These are phyloP conservation scores for Ogataea kodamae DNA, from an alignment of 805 yeast genomes.

Conservation along the genomic window DNA sequence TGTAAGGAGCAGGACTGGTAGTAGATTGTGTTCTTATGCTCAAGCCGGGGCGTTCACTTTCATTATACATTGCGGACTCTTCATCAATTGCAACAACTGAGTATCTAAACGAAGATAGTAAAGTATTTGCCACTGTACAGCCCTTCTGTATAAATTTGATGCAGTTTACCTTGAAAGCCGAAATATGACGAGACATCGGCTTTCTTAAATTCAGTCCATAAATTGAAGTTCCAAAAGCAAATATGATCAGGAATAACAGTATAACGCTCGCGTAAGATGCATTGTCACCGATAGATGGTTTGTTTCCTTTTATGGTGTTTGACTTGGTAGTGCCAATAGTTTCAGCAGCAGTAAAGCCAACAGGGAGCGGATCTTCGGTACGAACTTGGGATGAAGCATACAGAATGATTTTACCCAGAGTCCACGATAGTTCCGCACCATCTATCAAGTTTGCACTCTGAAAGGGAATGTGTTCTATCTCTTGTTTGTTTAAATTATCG, in stretches of 20 bases:
- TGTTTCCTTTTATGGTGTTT: neutral
- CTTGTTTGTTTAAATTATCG: slow-evolving; percentile 24
- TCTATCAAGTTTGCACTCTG: slow-evolving; percentile 77
- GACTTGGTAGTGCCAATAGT: slow-evolving; percentile 6
- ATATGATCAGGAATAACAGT: slow-evolving; percentile 14
- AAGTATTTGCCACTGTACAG: slow-evolving; percentile 11
- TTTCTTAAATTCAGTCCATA: slow-evolving; percentile 13
- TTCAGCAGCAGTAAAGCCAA: slow-evolving; percentile 42
- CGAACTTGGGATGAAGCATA: slow-evolving; percentile 73
- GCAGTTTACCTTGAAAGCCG: slow-evolving; percentile 5
- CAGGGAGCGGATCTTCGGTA: slow-evolving; percentile 17
- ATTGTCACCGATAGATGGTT: slow-evolving; percentile 2
- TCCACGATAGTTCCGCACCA: slow-evolving; percentile 92
- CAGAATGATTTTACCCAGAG: slow-evolving; percentile 80
- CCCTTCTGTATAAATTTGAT: slow-evolving; percentile 7
- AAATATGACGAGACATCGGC: slow-evolving; percentile 2
- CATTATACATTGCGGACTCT: slow-evolving; percentile 14
- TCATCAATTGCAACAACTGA: slow-evolving; percentile 15
- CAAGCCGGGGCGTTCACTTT: slow-evolving; percentile 10
- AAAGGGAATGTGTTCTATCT: slow-evolving; percentile 53
- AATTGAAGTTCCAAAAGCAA: slow-evolving; percentile 13
- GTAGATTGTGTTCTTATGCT: slow-evolving; percentile 18
- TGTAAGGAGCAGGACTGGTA: slow-evolving; percentile 2
- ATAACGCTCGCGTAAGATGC: slow-evolving; percentile 10
- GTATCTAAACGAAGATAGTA: slow-evolving; percentile 13